Evolutionary conservation across 495 filamentous ascomycete genomes (phyloP).

Genomic region (Letharia columbiana): DNA sequence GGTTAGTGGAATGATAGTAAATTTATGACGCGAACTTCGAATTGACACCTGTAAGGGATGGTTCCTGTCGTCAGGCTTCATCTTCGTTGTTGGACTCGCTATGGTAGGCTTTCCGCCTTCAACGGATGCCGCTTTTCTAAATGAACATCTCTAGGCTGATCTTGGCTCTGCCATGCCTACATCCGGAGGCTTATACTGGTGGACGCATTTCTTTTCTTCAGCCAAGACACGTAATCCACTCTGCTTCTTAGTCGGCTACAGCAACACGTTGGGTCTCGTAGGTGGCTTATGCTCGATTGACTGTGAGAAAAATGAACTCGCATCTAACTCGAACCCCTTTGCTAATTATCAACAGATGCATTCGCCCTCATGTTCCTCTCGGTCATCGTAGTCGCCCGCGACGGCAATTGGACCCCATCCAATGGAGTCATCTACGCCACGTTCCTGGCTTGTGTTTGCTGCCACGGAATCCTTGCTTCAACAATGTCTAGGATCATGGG

Average conservation of each 20-base stretch:
- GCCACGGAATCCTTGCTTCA: slow-evolving; percentile 51
- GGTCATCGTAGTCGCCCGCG: slow-evolving; percentile 51
- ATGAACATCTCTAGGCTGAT: slow-evolving; percentile 42
- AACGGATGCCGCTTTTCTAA: background rate
- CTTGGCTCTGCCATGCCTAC: slow-evolving; percentile 63
- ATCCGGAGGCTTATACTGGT: slow-evolving; percentile 60
- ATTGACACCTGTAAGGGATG: slow-evolving; percentile 38
- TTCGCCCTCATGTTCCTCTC: slow-evolving; percentile 47
- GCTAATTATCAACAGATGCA: slow-evolving; percentile 32
- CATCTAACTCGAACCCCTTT: background rate
- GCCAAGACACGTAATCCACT: slow-evolving; percentile 53
- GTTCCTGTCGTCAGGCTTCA: slow-evolving; percentile 53
- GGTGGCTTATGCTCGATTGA: slow-evolving; percentile 56
- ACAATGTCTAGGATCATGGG: slow-evolving; percentile 53
- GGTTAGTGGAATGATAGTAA: slow-evolving; percentile 30
- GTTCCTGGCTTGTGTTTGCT: slow-evolving; percentile 49
- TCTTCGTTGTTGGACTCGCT: slow-evolving; percentile 57
- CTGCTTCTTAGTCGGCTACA: slow-evolving; percentile 63
- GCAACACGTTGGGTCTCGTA: slow-evolving; percentile 59
- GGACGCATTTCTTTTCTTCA: slow-evolving; percentile 60
- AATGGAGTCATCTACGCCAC: slow-evolving; percentile 54
- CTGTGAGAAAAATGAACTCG: slow-evolving; percentile 33
- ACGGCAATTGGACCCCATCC: slow-evolving; percentile 54
- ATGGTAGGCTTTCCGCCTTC: slow-evolving; percentile 37
- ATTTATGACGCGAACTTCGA: background rate